Conservation (phyloP, 192 early-diverging fungal genomes). For the Podila verticillata region DNA sequence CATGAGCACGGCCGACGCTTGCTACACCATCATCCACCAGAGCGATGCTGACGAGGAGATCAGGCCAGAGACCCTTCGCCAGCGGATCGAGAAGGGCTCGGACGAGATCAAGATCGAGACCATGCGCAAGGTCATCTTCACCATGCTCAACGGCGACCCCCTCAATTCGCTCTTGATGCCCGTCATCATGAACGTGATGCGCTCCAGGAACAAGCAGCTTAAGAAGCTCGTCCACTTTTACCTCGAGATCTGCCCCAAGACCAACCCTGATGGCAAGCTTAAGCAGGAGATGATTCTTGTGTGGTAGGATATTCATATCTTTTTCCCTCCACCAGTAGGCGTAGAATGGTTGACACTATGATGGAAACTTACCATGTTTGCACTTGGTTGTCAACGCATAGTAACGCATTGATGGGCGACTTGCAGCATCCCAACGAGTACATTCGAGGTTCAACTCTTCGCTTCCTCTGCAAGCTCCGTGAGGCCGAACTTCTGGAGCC, state of each 20-base stretch:
- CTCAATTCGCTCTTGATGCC: slow-evolving; percentile 93
- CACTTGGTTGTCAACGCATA: slow-evolving; percentile 26
- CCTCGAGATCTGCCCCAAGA: slow-evolving; percentile 98
- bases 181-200: slow-evolving; percentile 98
- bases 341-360: no score
- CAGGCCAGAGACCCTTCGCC: slow-evolving; percentile 75
- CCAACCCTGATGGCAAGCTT: slow-evolving; percentile 88
- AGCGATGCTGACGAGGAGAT: slow-evolving; percentile 74
- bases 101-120: slow-evolving; percentile 94
- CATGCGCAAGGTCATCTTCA: slow-evolving; percentile 91
- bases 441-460: slow-evolving; percentile 92
- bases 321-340: background rate
- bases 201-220: slow-evolving; percentile 93
- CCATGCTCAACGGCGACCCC: slow-evolving; percentile 94
- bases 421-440: slow-evolving; percentile 99
- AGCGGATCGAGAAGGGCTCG: slow-evolving; percentile 88
- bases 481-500: slow-evolving; percentile 97
- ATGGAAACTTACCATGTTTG: slow-evolving; percentile 1
- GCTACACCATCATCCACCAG: slow-evolving; percentile 71
- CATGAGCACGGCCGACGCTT: slow-evolving; percentile 60
- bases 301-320: slow-evolving; percentile 63
- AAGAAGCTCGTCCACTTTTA: slow-evolving; percentile 98
- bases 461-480: slow-evolving; percentile 94
- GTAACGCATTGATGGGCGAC: slow-evolving; percentile 95
- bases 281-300: slow-evolving; percentile 97